phyloP scores from a whole-genome alignment of 306 rosid genomes.

The Corylus avellana region DNA sequence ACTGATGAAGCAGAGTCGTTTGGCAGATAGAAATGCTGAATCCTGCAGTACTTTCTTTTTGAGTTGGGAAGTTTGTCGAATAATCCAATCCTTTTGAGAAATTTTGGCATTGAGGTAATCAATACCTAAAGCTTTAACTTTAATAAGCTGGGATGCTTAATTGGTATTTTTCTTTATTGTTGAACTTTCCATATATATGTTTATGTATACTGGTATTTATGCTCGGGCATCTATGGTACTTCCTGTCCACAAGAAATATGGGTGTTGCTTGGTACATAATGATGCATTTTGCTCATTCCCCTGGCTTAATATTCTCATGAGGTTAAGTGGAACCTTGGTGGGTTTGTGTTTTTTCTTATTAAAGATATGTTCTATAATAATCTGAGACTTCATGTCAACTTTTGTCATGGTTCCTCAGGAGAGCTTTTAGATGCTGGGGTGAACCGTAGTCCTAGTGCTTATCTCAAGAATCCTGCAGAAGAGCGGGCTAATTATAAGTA shows the following conservation, averaged over 20 bases:
- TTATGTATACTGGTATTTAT: background rate
- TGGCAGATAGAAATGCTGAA: background rate
- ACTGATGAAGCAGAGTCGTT: background rate
- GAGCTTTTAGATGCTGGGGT: conserved; percentile 80
- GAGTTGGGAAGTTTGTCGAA: background rate
- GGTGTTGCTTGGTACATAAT: background rate
- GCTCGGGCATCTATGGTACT: background rate
- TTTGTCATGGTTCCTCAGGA: conserved; percentile 42
- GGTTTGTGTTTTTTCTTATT: background rate
- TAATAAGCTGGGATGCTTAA: background rate
- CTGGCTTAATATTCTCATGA: background rate
- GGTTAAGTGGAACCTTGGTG: background rate
- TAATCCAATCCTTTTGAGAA: background rate
- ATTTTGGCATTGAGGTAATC: background rate
- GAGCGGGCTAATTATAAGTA: conserved; percentile 73
- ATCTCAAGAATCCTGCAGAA: conserved; percentile 76
- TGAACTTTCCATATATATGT: background rate
- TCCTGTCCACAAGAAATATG: background rate
- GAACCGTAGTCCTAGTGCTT: conserved; percentile 94
- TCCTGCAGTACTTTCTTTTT: background rate
- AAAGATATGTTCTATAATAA: background rate
- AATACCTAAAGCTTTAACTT: background rate
- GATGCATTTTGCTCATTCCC: background rate
- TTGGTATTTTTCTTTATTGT: background rate
- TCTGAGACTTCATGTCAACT: background rate